Percentiles rank a stretch among this genome's conserved stretches.
Evolutionary conservation across 169 alveolate genomes (phyloP).

Genomic region (Eimeria tenella): DNA sequence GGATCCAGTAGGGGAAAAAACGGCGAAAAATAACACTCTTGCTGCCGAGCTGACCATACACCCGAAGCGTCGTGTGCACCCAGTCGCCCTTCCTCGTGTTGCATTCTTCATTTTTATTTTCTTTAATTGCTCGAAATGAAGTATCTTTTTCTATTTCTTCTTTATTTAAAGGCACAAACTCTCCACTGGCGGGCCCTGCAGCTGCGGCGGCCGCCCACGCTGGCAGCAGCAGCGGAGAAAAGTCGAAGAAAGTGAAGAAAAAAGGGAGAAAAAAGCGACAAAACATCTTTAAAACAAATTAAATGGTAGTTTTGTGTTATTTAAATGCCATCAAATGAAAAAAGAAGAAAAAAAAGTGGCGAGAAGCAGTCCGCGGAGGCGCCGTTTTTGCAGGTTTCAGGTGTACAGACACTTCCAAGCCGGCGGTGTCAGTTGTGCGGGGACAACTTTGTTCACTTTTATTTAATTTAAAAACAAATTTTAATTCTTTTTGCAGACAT

Average conservation of each 20-base stretch:
- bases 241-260: neutral
- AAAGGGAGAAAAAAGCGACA: no score
- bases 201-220: neutral
- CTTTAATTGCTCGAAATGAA: neutral
- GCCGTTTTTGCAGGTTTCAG: no score
- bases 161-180: neutral
- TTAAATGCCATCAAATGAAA: no score
- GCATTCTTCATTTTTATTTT: neutral
- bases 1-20: no score
- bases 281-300: neutral
- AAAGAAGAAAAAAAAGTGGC: no score
- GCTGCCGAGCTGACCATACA: neutral
- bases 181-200: neutral
- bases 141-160: neutral
- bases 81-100: neutral
- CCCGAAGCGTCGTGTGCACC: neutral
- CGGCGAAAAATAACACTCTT: no score
- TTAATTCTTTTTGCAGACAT: no score
- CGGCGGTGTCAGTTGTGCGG: no score
- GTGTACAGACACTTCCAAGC: no score
- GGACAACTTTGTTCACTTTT: no score
- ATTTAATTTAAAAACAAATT: no score
- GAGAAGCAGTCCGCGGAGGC: no score
- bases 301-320: neutral
- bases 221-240: neutral